Conservation (phyloP, 2,329 filamentous ascomycete genomes). For the Ophidiomyces ophidiicola region DNA sequence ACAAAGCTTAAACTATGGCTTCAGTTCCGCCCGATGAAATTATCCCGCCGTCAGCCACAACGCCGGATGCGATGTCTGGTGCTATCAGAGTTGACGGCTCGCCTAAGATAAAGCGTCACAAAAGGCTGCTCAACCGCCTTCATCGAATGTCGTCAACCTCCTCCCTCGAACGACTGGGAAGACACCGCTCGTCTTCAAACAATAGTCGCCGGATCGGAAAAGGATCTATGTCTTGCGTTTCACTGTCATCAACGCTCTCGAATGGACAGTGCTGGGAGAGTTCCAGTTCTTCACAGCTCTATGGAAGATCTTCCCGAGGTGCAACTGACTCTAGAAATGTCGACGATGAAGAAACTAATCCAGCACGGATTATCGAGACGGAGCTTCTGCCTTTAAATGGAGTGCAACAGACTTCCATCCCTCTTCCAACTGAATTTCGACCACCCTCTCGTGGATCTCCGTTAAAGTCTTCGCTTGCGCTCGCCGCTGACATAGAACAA, state of each 20-base stretch:
- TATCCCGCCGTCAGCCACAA: slow-evolving; percentile 25
- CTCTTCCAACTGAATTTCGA: slow-evolving; percentile 52
- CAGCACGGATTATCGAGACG: slow-evolving; percentile 45
- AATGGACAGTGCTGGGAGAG: slow-evolving; percentile 44
- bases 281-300: slow-evolving; percentile 45
- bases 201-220: slow-evolving; percentile 48
- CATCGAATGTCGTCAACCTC: slow-evolving; percentile 74
- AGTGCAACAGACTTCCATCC: slow-evolving; percentile 39
- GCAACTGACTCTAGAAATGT: slow-evolving; percentile 33
- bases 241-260: slow-evolving; percentile 43
- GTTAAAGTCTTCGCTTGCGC: slow-evolving; percentile 18
- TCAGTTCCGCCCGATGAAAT: slow-evolving; percentile 22
- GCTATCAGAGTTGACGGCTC: slow-evolving; percentile 19
- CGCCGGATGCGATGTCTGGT: slow-evolving; percentile 27
- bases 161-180: slow-evolving; percentile 52
- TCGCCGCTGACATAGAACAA: slow-evolving; percentile 28
- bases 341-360: slow-evolving; percentile 41
- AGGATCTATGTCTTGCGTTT: slow-evolving; percentile 54
- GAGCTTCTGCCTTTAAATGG: slow-evolving; percentile 31
- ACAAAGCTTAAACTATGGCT: slow-evolving; percentile 19
- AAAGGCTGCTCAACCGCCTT: slow-evolving; percentile 58
- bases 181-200: slow-evolving; percentile 46
- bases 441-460: slow-evolving; percentile 30
- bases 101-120: slow-evolving; percentile 54
- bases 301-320: slow-evolving; percentile 26